phyloP scores from a whole-genome alignment of 257 asterid species.

The Plectranthus barbatus region DNA sequence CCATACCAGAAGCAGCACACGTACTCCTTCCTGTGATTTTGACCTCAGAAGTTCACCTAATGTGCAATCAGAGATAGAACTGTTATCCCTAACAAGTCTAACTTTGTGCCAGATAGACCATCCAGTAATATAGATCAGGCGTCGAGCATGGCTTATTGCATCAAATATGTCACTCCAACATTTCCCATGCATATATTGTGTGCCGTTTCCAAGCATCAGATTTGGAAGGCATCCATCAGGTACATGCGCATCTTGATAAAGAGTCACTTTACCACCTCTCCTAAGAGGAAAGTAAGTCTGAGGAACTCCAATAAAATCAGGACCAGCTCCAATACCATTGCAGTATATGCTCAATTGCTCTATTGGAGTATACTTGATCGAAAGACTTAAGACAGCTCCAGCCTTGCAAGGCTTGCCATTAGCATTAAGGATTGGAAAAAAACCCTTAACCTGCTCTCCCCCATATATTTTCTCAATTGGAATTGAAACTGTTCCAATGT shows the following conservation, averaged over 20 bases:
- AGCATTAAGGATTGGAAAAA: slow-evolving; percentile 63
- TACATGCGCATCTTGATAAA: slow-evolving; percentile 98
- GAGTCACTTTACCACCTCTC: slow-evolving; percentile 78
- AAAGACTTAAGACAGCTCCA: slow-evolving; percentile 76
- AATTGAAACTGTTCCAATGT: slow-evolving; percentile 73
- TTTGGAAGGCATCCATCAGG: slow-evolving; percentile 80
- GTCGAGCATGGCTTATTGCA: slow-evolving; percentile 75
- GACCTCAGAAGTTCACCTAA: slow-evolving; percentile 88
- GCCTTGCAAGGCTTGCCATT: slow-evolving; percentile 77
- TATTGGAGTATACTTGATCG: slow-evolving; percentile 67
- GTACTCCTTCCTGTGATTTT: slow-evolving; percentile 97
- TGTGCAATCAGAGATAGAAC: slow-evolving; percentile 38
- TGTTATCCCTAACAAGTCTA: slow-evolving; percentile 76
- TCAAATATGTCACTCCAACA: slow-evolving; percentile 91
- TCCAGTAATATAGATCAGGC: slow-evolving; percentile 83
- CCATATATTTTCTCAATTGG: slow-evolving; percentile 74
- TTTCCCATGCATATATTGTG: slow-evolving; percentile 71
- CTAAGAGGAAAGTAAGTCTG: slow-evolving; percentile 94
- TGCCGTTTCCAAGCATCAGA: slow-evolving; percentile 66
- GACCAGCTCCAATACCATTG: slow-evolving; percentile 88
- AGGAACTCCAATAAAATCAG: slow-evolving; percentile 75
- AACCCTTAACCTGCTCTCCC: slow-evolving; percentile 63
- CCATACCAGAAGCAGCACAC: slow-evolving; percentile 95
- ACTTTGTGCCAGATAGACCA: slow-evolving; percentile 99
- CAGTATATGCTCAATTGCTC: slow-evolving; percentile 62